These are phyloP conservation scores for Amanita jacksonii DNA, from an alignment of 768 basidiomycete genomes.

Conservation along the genomic window DNA sequence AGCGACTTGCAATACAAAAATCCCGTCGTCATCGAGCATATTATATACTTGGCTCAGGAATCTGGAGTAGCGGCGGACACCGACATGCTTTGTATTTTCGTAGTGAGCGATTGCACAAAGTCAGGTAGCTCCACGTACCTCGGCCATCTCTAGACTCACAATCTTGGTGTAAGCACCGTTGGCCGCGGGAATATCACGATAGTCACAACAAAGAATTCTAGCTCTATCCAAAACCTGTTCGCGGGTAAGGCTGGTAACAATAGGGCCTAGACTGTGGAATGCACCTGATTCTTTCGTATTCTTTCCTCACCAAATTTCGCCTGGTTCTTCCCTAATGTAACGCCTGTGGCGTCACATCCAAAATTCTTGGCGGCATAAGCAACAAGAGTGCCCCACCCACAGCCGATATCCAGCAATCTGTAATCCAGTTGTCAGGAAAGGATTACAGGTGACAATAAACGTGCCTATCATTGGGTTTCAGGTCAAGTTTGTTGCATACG, in stretches of 20 bases:
- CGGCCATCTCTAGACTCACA: slow-evolving; percentile 95
- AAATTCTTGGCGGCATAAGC: slow-evolving; percentile 97
- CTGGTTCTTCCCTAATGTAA: slow-evolving; percentile 88
- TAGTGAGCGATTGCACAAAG: neutral
- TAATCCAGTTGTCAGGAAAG: neutral
- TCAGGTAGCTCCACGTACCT: slow-evolving; percentile 36
- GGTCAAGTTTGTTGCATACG: slow-evolving; percentile 90
- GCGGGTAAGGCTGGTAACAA: neutral
- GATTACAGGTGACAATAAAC: slow-evolving; percentile 1
- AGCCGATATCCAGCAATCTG: slow-evolving; percentile 75
- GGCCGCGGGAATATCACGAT: slow-evolving; percentile 78
- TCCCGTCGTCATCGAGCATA: slow-evolving; percentile 88
- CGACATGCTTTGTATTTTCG: slow-evolving; percentile 64
- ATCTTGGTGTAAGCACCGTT: slow-evolving; percentile 84
- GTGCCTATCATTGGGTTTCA: slow-evolving; percentile 72
- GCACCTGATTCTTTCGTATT: slow-evolving; percentile 69
- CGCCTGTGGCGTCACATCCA: slow-evolving; percentile 91
- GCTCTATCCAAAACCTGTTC: slow-evolving; percentile 46
- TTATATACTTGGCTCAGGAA: slow-evolving; percentile 92
- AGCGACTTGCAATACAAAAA: slow-evolving; percentile 95
- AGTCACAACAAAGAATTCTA: slow-evolving; percentile 88
- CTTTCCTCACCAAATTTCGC: slow-evolving; percentile 87
- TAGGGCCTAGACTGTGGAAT: slow-evolving; percentile 5
- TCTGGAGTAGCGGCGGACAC: slow-evolving; percentile 80
- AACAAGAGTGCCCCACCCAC: slow-evolving; percentile 94